A percentile compares a stretch with the other conserved stretches of the same genome.
Evolutionary conservation across 176 grass and related monocot genomes (phyloP).

Genomic region (Zoysia pacifica): DNA sequence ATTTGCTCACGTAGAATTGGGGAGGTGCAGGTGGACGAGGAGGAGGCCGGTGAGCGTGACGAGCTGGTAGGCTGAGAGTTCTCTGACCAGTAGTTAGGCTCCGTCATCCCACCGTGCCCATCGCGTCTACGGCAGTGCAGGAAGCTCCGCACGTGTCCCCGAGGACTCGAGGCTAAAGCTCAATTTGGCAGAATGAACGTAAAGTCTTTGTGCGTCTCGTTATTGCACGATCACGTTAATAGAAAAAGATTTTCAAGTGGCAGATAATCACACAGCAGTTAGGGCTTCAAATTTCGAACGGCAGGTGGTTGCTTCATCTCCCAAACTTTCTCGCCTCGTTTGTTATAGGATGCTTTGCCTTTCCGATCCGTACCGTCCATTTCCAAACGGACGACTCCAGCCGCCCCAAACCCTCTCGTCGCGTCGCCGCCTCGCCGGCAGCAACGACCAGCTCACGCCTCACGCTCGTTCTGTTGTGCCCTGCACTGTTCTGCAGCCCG

Average conservation of each 20-base stretch:
- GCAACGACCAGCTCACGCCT: constrained; percentile 28
- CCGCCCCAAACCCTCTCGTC: neutral
- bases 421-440: constrained; percentile 23
- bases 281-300: constrained; percentile 22
- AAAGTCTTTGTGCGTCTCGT: too few species aligned
- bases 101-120: neutral
- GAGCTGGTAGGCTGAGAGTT: neutral
- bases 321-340: constrained; percentile 8
- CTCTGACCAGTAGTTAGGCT: neutral
- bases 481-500: neutral
- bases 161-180: too few species aligned
- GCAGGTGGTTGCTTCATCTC: constrained; percentile 27
- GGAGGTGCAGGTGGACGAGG: too few species aligned
- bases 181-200: too few species aligned
- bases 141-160: too few species aligned
- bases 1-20: neutral
- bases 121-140: too few species aligned
- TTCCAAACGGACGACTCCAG: neutral
- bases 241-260: neutral
- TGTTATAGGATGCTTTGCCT: neutral
- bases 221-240: neutral
- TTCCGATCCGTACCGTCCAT: neutral
- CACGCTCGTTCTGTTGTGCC: constrained; percentile 9
- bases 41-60: neutral
- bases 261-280: neutral